Evolutionary conservation across 1,284 basidiomycete species (phyloP), one percentile per base, ranked within the genome.

Genomic region (Microstroma glucosiphilum): DNA sequence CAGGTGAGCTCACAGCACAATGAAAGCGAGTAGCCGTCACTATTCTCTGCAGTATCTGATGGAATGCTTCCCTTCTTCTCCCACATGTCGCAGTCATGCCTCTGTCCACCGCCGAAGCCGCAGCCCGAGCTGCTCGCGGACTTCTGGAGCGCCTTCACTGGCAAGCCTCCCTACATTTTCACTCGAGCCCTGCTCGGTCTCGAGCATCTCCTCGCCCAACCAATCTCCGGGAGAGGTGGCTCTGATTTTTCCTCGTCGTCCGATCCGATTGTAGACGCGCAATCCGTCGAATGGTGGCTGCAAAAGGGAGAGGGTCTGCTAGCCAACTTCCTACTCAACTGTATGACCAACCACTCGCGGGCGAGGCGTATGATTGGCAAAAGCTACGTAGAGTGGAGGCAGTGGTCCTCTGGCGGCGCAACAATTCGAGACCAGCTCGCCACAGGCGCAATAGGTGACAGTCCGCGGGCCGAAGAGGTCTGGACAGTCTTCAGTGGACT

Each of bases 361-460:
- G 66, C 61, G 51, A 72, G 72, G 43, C 61, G 72, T 1, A 64
- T 54, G 1, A 41, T 75, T 26, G 61, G 60, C 1, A 64, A 60
- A 54, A 49, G 68, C 3, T 73, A 70, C 41, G 61, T 64, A 21
- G 62, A 66, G 21, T 71, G 70, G 68, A 60, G 43, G 21, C 15
- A 17, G 15, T 48, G 21, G 51, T 23, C 21, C 51, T 54, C 25
- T 19, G 51, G 21, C 7, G 17, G 21, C 25, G 51, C n/a, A 25
- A 13, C 51, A 13, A 25, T 23, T 19, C 17, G 19, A 6, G 13
- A 15, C 15, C 21, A 54, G 21, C 30, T 37, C 30, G 30, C 3
- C 9, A 9, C 30, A 37, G 30, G 30, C 30, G 30, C 30, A 37
- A 37, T 37, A 37, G 30, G 30, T 37, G 30, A 37, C 3, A 9